A percentile compares a stretch with the other conserved stretches of the same genome.
Evolutionary conservation across 1,284 basidiomycete species (phyloP).

Genomic region (Sanghuangporus sanghuang): DNA sequence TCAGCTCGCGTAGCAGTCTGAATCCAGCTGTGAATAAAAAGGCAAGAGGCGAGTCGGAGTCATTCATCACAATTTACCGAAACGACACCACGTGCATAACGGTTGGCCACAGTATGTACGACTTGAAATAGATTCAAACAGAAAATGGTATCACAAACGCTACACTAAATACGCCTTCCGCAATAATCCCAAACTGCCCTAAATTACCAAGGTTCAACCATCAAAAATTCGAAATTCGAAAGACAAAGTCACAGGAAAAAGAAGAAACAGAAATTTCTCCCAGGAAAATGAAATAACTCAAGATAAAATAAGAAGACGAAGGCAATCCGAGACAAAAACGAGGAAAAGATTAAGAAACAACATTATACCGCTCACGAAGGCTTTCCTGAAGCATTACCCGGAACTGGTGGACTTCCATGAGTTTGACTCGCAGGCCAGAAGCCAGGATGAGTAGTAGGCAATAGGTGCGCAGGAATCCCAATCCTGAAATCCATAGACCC

Average conservation of each 20-base stretch:
- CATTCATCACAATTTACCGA: no score
- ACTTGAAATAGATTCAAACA: no score
- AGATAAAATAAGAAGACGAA: not conserved
- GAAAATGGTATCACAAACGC: no score
- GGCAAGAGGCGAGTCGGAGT: no score
- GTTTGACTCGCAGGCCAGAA: not conserved
- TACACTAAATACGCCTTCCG: no score
- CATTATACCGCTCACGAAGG: not conserved
- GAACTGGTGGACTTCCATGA: not conserved
- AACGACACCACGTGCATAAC: no score
- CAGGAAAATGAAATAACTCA: not conserved
- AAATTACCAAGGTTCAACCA: not conserved
- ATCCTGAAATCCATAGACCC: not conserved
- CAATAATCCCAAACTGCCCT: no score
- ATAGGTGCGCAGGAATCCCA: not conserved
- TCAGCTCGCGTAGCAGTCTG: no score
- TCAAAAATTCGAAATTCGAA: not conserved
- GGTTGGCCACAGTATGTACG: no score
- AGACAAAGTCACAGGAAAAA: not conserved
- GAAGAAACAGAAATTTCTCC: not conserved
- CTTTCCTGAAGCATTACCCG: not conserved
- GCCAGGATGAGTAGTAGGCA: not conserved
- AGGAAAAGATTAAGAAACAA: not conserved
- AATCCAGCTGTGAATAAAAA: no score
- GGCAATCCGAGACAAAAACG: not conserved